Conservation (phyloP, 1,139 yeast species). For the Suhomyces wounanorum region DNA sequence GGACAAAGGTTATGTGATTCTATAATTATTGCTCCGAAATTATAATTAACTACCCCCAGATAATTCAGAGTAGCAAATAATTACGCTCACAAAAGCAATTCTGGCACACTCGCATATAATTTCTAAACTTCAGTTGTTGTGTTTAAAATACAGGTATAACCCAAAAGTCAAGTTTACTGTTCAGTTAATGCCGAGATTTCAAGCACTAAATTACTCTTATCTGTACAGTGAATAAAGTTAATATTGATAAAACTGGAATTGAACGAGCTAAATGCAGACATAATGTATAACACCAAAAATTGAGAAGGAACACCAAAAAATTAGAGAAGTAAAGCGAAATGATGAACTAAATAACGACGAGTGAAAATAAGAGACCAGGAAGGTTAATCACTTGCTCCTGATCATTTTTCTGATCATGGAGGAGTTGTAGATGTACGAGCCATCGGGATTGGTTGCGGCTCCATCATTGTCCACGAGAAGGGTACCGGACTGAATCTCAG, state of each 20-base stretch:
- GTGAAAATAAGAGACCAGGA: not conserved
- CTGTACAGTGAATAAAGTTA: not conserved
- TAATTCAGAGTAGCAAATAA: not conserved
- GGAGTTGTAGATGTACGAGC: slow-evolving; percentile 11
- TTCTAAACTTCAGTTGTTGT: not conserved
- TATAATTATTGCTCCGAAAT: not conserved
- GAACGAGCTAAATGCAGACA: slow-evolving; percentile 2
- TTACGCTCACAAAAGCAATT: not conserved
- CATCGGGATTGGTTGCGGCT: slow-evolving; percentile 3
- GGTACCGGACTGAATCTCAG: slow-evolving; percentile 1
- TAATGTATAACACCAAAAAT: slow-evolving; percentile 2
- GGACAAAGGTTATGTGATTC: not conserved
- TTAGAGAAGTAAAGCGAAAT: slow-evolving; percentile 1
- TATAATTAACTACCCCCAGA: not conserved
- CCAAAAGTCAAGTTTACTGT: no score
- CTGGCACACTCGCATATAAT: not conserved
- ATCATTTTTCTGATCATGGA: slow-evolving; percentile 11
- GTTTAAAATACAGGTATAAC: no score
- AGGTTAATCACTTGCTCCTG: slow-evolving; percentile 9
- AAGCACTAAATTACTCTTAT: not conserved
- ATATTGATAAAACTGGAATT: not conserved
- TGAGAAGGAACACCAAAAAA: not conserved
- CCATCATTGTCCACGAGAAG: slow-evolving; percentile 1
- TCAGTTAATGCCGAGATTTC: not conserved
- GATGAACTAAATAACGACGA: not conserved